phyloP scores from a whole-genome alignment of 2,329 filamentous ascomycete genomes.

The Talaromyces sp. region DNA sequence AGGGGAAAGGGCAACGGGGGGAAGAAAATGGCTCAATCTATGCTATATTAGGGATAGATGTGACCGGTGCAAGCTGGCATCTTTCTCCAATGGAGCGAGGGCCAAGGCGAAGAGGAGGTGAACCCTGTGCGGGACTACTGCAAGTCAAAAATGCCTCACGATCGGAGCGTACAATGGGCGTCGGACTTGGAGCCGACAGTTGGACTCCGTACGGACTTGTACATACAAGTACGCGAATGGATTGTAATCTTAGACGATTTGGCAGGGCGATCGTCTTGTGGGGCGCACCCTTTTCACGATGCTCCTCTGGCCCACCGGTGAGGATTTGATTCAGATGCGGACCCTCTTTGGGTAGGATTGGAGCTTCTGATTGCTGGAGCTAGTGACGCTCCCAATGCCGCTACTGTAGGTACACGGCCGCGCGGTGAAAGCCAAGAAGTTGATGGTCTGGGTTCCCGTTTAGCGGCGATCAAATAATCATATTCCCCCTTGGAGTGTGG shows the following conservation, averaged over 20 bases:
- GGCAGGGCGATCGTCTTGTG: constrained; percentile 38
- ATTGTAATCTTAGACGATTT: constrained; percentile 20
- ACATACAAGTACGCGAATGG: constrained; percentile 6
- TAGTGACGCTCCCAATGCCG: constrained; percentile 14
- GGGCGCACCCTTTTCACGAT: constrained; percentile 21
- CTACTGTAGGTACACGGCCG: constrained; percentile 40
- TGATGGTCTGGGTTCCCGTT: constrained; percentile 11
- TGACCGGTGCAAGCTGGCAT: neutral
- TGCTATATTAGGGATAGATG: neutral
- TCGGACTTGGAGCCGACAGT: constrained; percentile 15
- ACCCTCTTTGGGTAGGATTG: constrained; percentile 16
- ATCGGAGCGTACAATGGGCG: constrained; percentile 18
- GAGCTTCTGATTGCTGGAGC: constrained; percentile 25
- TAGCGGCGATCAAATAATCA: constrained; percentile 8
- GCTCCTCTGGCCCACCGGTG: constrained; percentile 29
- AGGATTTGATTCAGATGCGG: constrained; percentile 26
- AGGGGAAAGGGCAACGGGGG: too few relatives aligned
- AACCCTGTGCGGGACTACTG: constrained; percentile 11
- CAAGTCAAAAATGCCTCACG: constrained; percentile 38
- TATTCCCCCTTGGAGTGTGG: neutral
- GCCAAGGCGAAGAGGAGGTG: neutral
- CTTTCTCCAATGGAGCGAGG: neutral
- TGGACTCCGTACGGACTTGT: too few relatives aligned
- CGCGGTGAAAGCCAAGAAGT: constrained; percentile 25
- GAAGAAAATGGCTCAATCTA: constrained; percentile 9